Evolutionary conservation across 2,329 filamentous ascomycete species (phyloP).

Genomic region (Microdochium trichocladiopsis): DNA sequence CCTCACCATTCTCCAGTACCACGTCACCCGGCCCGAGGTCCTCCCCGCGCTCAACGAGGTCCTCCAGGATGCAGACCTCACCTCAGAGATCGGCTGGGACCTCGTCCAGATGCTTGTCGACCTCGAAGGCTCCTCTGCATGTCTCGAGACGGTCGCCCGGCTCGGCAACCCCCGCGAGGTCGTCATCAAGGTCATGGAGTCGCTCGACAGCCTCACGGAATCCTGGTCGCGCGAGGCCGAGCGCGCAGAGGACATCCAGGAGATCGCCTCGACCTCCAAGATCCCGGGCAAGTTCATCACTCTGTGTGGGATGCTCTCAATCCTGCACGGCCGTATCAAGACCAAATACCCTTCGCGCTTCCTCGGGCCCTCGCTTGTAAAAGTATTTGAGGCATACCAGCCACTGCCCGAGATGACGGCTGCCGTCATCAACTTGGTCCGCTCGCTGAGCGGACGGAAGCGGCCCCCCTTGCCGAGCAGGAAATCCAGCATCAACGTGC

Average conservation of each 20-base stretch:
- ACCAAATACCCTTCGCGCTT: conserved; percentile 75
- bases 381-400: conserved; percentile 60
- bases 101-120: conserved; percentile 68
- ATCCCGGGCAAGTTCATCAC: conserved; percentile 52
- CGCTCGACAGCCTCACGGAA: conserved; percentile 49
- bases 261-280: conserved; percentile 9
- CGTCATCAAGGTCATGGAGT: conserved; percentile 72
- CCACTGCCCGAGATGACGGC: conserved; percentile 61
- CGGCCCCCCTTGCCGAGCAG: conserved; percentile 55
- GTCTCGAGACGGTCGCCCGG: conserved; percentile 66
- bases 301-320: conserved; percentile 63
- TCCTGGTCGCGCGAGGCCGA: conserved; percentile 14
- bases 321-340: conserved; percentile 67
- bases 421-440: conserved; percentile 63
- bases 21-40: conserved; percentile 54
- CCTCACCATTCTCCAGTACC: conserved; percentile 70
- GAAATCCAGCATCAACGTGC: conserved; percentile 49
- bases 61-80: conserved; percentile 60
- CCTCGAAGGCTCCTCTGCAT: conserved; percentile 60
- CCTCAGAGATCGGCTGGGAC: conserved; percentile 78
- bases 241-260: conserved; percentile 10
- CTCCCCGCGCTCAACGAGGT: conserved; percentile 63
- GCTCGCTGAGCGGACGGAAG: conserved; percentile 59
- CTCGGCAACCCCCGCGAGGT: conserved; percentile 77
- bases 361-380: conserved; percentile 67